Evolutionary conservation across 2,329 filamentous ascomycete species (phyloP), one percentile per base, ranked within the genome.

Genomic region (Penicillium aurantiogriseum): DNA sequence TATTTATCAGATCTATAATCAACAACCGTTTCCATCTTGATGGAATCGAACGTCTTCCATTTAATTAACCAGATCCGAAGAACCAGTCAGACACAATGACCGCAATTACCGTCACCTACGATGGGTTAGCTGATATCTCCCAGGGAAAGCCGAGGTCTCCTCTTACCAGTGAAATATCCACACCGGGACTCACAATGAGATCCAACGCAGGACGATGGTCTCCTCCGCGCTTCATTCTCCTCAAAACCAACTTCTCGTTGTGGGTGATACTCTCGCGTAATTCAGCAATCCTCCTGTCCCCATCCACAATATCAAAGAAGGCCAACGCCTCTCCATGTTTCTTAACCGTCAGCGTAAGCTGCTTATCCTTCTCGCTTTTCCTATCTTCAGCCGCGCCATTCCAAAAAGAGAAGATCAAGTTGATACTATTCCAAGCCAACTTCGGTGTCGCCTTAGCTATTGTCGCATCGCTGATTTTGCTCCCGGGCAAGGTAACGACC

Each of bases 401-500:
- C 29, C 47, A 48, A 39, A 66, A 64, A 25, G 51, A 52, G 11
- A 67, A 57, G 23, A 50, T 60, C 35, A 66, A 54, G 40, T 56
- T 59, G 5, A 54, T 54, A 4, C 46, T 17, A 15, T 42, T 51
- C 23, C 29, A 51, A 9, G 53, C 43, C 39, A 52, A 50, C 23
- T 51, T 58, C 31, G 58, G 57, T 4, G 57, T 42, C 21, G 45
- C 65, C 35, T 54, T 60, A 1, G 56, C 57, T 38, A 63, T 57
- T 21, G 46, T 55, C 5, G 29, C 40, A 8, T 49, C 51, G 8
- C 31, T 33, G 29, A 48, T 35, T 13, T 58, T 47, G 33, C 50
- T 45, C 11, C 63, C 64, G 0, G 66, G 63, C 35, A 63, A 31
- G 2, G 60, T 61, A 19, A 63, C 45, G 82, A 62, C 81, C 83